These are phyloP conservation scores for Daldinia caldariorum DNA, from an alignment of 495 filamentous ascomycete genomes.

Conservation along the genomic window DNA sequence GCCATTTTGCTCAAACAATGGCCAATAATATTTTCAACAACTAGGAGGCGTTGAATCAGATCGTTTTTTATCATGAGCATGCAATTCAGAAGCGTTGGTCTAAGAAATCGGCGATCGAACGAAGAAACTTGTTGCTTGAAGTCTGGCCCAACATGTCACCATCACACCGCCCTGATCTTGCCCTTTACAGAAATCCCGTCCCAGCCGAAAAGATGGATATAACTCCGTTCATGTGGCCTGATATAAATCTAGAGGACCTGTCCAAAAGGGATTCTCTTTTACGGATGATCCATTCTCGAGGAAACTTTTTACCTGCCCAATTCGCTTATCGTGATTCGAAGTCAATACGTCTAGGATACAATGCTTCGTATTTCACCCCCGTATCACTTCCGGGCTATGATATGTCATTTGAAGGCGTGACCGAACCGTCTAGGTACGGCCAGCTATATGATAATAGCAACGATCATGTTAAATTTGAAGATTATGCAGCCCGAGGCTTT, in stretches of 20 bases:
- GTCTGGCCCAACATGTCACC: conserved; percentile 21
- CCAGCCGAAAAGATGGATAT: conserved; percentile 9
- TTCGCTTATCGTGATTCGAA: conserved; percentile 56
- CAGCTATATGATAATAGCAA: conserved; percentile 50
- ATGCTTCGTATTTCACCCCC: conserved; percentile 32
- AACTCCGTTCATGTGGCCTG: conserved; percentile 48
- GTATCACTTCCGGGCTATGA: conserved; percentile 52
- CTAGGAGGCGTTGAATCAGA: conserved; percentile 14
- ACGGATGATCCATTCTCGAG: conserved; percentile 56
- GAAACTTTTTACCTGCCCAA: conserved; percentile 49
- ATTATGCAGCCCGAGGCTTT: background rate
- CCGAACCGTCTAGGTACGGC: conserved; percentile 56
- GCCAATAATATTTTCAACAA: conserved; percentile 13
- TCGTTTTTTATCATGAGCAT: conserved; percentile 8
- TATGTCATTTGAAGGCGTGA: conserved; percentile 55
- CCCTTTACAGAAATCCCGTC: background rate
- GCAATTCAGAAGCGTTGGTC: conserved; percentile 31
- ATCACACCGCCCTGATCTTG: conserved; percentile 31
- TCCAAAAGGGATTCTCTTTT: conserved; percentile 49
- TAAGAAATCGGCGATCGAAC: conserved; percentile 17
- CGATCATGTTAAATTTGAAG: background rate
- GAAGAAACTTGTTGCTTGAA: conserved; percentile 21
- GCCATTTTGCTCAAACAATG: background rate
- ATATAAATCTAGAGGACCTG: conserved; percentile 63
- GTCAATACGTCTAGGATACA: conserved; percentile 43